Percentiles rank a stretch among this genome's conserved stretches.
Evolutionary conservation across 176 grass and related monocot species (phyloP).

Genomic region (Zea luxurians): DNA sequence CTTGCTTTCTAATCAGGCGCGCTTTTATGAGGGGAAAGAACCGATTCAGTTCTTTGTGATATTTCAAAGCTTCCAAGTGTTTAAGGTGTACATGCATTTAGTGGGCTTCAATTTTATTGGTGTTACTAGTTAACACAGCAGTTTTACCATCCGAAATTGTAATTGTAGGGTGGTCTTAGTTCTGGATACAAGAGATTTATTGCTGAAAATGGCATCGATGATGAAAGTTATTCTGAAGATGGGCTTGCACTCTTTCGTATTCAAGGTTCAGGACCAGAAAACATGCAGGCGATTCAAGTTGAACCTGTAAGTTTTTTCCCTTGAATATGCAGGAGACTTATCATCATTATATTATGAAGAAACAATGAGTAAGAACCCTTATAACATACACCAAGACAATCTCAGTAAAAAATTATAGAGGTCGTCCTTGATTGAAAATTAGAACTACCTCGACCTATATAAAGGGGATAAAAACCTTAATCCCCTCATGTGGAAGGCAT

Average conservation of each 20-base stretch:
- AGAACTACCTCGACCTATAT: neutral
- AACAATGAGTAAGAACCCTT: neutral
- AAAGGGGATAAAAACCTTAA: neutral
- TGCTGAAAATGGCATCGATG: slow-evolving; percentile 58
- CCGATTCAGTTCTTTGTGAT: slow-evolving; percentile 89
- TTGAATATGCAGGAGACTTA: neutral
- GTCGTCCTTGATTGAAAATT: neutral
- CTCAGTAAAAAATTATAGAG: neutral
- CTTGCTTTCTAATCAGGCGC: too few relatives aligned
- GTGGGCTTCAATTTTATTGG: slow-evolving; percentile 14
- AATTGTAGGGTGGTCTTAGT: slow-evolving; percentile 78
- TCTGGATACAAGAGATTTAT: slow-evolving; percentile 88
- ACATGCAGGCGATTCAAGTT: slow-evolving; percentile 99
- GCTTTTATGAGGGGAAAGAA: too few relatives aligned
- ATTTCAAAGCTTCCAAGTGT: slow-evolving; percentile 83
- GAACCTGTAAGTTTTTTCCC: slow-evolving; percentile 37
- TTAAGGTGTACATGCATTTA: slow-evolving; percentile 46
- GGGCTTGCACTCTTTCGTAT: slow-evolving; percentile 77
- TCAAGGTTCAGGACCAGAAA: slow-evolving; percentile 90
- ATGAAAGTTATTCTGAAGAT: slow-evolving; percentile 80
- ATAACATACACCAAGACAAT: neutral
- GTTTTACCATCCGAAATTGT: slow-evolving; percentile 13
- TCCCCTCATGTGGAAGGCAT: neutral
- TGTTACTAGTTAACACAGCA: neutral
- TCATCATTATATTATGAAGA: neutral